phyloP scores from a whole-genome alignment of 2,329 filamentous ascomycete species.

The Endocalyx cinctus region DNA sequence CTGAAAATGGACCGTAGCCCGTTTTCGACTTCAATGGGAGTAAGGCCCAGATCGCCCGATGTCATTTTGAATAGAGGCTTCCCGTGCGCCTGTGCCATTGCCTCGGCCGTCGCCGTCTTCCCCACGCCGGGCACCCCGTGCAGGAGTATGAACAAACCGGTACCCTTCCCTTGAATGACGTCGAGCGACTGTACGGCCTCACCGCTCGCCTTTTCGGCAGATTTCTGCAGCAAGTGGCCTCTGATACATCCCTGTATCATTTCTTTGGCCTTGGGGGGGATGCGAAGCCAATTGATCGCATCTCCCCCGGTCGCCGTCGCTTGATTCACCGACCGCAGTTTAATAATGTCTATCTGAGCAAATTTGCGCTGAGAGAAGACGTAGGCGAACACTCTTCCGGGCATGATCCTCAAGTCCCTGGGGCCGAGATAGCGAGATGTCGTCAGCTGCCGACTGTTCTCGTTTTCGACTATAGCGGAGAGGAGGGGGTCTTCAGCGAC shows the following conservation, averaged over 20 bases:
- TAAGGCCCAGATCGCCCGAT: slow-evolving; percentile 41
- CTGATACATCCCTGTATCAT: slow-evolving; percentile 35
- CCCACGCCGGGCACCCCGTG: slow-evolving; percentile 45
- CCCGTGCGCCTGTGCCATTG: slow-evolving; percentile 34
- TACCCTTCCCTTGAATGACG: slow-evolving; percentile 40
- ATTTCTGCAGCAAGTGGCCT: slow-evolving; percentile 37
- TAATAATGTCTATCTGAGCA: slow-evolving; percentile 32
- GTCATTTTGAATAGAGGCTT: slow-evolving; percentile 46
- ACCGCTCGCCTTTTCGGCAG: slow-evolving; percentile 21
- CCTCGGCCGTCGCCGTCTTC: slow-evolving; percentile 44
- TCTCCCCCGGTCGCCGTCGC: background rate
- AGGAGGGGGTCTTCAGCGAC: too few species aligned
- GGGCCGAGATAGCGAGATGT: slow-evolving; percentile 24
- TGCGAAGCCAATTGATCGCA: too few species aligned
- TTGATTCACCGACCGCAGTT: too few species aligned
- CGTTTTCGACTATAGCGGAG: too few species aligned
- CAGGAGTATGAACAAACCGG: slow-evolving; percentile 39
- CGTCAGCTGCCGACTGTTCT: slow-evolving; percentile 17
- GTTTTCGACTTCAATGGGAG: slow-evolving; percentile 34
- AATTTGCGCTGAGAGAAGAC: slow-evolving; percentile 36
- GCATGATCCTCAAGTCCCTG: slow-evolving; percentile 30
- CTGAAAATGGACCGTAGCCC: slow-evolving; percentile 38
- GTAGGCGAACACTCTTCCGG: slow-evolving; percentile 38
- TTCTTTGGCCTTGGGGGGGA: slow-evolving; percentile 32
- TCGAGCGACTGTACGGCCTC: slow-evolving; percentile 29